Evolutionary conservation across 2,329 filamentous ascomycete species (phyloP).

Genomic region (Plenodomus biglobosus): DNA sequence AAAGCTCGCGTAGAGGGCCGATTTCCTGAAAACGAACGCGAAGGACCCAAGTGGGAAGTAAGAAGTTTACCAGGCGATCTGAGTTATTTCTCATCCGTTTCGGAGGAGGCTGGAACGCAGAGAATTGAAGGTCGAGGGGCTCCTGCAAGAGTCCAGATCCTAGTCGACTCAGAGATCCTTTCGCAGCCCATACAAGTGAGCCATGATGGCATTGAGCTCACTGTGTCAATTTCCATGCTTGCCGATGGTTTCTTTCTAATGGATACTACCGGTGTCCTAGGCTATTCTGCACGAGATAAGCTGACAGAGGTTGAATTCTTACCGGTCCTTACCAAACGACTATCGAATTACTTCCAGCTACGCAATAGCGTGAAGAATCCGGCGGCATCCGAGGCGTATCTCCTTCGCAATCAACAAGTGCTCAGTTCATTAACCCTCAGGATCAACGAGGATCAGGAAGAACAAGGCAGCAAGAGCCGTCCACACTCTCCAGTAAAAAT

Average conservation of each 20-base stretch:
- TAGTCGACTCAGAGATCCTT: constrained; percentile 70
- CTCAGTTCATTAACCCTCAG: constrained; percentile 69
- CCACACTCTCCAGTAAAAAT: constrained; percentile 88
- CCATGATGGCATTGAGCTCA: constrained; percentile 66
- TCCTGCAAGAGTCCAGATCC: constrained; percentile 68
- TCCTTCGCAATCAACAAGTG: constrained; percentile 77
- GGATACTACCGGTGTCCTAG: constrained; percentile 66
- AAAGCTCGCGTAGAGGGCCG: constrained; percentile 85
- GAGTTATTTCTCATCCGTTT: constrained; percentile 65
- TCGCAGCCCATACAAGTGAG: constrained; percentile 55
- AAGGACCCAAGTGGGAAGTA: constrained; percentile 78
- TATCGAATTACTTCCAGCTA: constrained; percentile 70
- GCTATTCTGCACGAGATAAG: constrained; percentile 72
- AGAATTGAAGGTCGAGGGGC: constrained; percentile 62
- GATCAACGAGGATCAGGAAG: constrained; percentile 60
- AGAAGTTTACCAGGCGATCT: constrained; percentile 63
- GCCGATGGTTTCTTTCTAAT: constrained; percentile 60
- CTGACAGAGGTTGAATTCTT: constrained; percentile 72
- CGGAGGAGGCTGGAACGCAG: constrained; percentile 67
- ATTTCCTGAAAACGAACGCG: constrained; percentile 80
- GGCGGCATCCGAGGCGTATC: constrained; percentile 65
- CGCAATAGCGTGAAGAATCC: constrained; percentile 70
- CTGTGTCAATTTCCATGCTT: constrained; percentile 61
- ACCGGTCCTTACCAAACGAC: constrained; percentile 70
- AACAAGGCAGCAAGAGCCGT: constrained; percentile 60